Evolutionary conservation across 495 filamentous ascomycete genomes (phyloP).

Genomic region (Niebla homalea): DNA sequence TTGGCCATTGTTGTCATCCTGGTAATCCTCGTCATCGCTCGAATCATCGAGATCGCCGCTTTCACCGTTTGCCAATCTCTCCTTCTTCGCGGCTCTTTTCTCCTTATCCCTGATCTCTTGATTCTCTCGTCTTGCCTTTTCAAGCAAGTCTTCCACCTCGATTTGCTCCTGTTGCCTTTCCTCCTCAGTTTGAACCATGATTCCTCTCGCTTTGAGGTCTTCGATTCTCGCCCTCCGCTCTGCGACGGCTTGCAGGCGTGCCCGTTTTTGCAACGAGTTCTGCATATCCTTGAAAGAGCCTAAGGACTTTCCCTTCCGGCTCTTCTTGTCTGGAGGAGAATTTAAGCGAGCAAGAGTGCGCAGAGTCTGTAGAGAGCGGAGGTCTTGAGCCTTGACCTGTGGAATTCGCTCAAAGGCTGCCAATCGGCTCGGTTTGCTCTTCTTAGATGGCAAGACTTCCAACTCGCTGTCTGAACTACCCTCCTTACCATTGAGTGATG

Average conservation of each 20-base stretch:
- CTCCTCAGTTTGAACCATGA: conserved; percentile 74
- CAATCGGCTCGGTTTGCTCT: conserved; percentile 26
- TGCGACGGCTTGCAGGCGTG: conserved; percentile 63
- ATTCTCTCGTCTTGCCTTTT: conserved; percentile 68
- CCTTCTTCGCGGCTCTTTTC: conserved; percentile 52
- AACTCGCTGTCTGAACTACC: conserved; percentile 55
- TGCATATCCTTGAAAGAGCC: conserved; percentile 62
- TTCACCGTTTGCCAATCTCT: conserved; percentile 36
- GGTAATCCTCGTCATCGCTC: conserved; percentile 49
- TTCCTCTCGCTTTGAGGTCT: conserved; percentile 60
- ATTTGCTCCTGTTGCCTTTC: conserved; percentile 68
- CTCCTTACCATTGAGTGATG: conserved; percentile 2
- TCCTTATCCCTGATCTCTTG: conserved; percentile 68
- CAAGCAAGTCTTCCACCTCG: conserved; percentile 74
- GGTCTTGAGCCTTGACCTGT: conserved; percentile 41
- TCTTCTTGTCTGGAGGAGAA: conserved; percentile 42
- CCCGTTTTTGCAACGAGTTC: conserved; percentile 49
- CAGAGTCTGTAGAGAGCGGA: conserved; percentile 50
- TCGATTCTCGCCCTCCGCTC: conserved; percentile 71
- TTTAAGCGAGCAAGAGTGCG: conserved; percentile 63
- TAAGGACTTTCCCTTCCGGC: conserved; percentile 21
- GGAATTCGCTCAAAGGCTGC: conserved; percentile 61
- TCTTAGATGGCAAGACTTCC: conserved; percentile 41
- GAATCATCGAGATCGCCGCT: conserved; percentile 33
- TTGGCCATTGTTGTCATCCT: conserved; percentile 25